A percentile compares a stretch with the other conserved stretches of the same genome.
These are phyloP conservation scores for Xylariomycetidae sp. DNA, from an alignment of 2,329 filamentous ascomycete species.

Conservation along the genomic window DNA sequence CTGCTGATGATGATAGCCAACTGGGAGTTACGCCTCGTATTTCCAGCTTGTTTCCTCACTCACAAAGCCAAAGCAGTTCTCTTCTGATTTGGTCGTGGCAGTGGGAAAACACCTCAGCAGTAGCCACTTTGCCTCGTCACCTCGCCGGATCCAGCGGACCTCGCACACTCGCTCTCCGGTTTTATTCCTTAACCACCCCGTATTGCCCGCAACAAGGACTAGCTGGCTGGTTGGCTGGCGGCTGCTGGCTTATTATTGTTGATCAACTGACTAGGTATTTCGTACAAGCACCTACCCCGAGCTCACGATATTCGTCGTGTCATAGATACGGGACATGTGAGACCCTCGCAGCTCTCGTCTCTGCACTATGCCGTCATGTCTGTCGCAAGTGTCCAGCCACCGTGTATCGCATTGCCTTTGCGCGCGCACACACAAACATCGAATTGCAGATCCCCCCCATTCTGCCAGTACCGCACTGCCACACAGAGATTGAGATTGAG, in stretches of 20 bases:
- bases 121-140: not conserved
- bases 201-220: too few relatives aligned
- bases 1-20: not conserved
- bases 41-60: too few relatives aligned
- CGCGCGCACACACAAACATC: not conserved
- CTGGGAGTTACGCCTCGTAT: too few relatives aligned
- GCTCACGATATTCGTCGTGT: not conserved
- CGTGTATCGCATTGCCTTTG: not conserved
- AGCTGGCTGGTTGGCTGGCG: too few relatives aligned
- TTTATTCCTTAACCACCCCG: too few relatives aligned
- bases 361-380: not conserved
- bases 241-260: not conserved
- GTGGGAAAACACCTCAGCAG: not conserved
- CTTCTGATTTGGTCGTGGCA: not conserved
- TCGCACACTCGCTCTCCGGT: too few relatives aligned
- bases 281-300: not conserved
- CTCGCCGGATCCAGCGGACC: too few relatives aligned
- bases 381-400: not conserved
- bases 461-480: too few relatives aligned
- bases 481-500: too few relatives aligned
- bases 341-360: too few relatives aligned
- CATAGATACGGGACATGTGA: too few relatives aligned
- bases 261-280: not conserved
- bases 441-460: not conserved
- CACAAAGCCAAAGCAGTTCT: not conserved